phyloP scores from a whole-genome alignment of 176 grass and related monocot genomes.

The Hsuehochloa calcarea region DNA sequence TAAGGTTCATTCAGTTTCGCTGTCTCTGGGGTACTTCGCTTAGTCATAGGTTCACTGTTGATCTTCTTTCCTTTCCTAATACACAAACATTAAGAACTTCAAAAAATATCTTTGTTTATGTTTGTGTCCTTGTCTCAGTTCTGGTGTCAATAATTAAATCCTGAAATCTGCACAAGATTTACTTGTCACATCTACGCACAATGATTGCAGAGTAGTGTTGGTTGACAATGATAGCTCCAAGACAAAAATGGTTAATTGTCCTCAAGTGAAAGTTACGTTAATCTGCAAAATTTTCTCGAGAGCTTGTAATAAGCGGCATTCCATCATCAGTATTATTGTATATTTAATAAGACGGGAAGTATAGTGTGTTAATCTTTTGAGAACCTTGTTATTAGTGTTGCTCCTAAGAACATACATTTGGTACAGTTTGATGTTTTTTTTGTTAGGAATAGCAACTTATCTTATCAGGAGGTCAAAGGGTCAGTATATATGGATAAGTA shows the following conservation, averaged over 20 bases:
- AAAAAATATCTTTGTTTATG: neutral
- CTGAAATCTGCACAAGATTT: neutral
- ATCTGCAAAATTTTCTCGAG: neutral
- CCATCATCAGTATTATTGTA: neutral
- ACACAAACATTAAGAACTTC: neutral
- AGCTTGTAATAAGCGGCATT: neutral
- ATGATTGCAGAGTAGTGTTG: slow-evolving; percentile 11
- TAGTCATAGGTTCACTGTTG: neutral
- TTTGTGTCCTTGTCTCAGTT: neutral
- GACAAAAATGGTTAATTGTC: neutral
- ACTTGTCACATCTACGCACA: neutral
- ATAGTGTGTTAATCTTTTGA: neutral
- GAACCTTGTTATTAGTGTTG: neutral
- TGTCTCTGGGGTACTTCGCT: neutral
- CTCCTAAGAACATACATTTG: neutral
- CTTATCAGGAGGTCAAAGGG: too few species aligned
- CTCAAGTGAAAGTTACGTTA: neutral
- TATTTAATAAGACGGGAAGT: neutral
- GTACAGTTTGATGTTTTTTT: too few species aligned
- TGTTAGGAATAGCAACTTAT: too few species aligned
- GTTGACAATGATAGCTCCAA: slow-evolving; percentile 5
- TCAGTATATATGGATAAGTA: too few species aligned
- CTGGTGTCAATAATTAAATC: neutral
- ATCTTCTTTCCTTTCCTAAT: neutral
- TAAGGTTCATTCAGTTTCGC: neutral